Conservation (phyloP, 768 basidiomycete genomes). For the Rickenella mellea region DNA sequence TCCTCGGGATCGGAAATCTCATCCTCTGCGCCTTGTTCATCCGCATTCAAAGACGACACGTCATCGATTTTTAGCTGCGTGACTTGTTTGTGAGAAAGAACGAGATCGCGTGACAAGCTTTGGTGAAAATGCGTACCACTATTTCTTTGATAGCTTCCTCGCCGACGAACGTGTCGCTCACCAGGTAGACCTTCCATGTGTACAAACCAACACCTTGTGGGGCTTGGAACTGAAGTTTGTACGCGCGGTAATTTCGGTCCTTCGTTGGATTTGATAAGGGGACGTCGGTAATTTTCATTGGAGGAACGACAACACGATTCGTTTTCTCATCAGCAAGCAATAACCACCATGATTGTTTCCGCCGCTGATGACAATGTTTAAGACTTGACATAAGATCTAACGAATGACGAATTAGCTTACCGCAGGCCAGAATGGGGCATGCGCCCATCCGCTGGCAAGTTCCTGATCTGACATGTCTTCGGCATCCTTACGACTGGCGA, state of each 20-base stretch:
- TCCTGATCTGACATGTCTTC: conserved; percentile 45
- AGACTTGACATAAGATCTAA: not conserved
- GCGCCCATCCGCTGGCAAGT: conserved; percentile 51
- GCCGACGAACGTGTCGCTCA: conserved; percentile 85
- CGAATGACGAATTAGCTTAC: conserved; percentile 32
- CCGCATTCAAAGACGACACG: conserved; percentile 40
- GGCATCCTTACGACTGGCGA: conserved; percentile 48
- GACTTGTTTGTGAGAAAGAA: conserved; percentile 5
- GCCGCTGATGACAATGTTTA: conserved; percentile 37
- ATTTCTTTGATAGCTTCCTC: conserved; percentile 68
- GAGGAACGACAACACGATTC: conserved; percentile 80
- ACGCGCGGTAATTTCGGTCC: conserved; percentile 61
- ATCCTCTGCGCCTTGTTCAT: conserved; percentile 65
- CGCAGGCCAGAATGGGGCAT: conserved; percentile 88
- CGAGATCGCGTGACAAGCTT: conserved; percentile 3
- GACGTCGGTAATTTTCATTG: conserved; percentile 71
- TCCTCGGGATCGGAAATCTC: conserved; percentile 98
- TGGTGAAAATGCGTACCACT: conserved; percentile 38
- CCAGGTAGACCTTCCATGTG: conserved; percentile 79
- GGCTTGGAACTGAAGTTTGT: conserved; percentile 92
- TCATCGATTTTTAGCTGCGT: conserved; percentile 79
- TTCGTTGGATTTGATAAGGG: conserved; percentile 46
- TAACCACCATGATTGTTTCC: conserved; percentile 90
- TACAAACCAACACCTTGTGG: conserved; percentile 77
- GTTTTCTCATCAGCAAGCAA: conserved; percentile 82